Conservation (phyloP, 495 filamentous ascomycete genomes). For the Tuber magnatum region DNA sequence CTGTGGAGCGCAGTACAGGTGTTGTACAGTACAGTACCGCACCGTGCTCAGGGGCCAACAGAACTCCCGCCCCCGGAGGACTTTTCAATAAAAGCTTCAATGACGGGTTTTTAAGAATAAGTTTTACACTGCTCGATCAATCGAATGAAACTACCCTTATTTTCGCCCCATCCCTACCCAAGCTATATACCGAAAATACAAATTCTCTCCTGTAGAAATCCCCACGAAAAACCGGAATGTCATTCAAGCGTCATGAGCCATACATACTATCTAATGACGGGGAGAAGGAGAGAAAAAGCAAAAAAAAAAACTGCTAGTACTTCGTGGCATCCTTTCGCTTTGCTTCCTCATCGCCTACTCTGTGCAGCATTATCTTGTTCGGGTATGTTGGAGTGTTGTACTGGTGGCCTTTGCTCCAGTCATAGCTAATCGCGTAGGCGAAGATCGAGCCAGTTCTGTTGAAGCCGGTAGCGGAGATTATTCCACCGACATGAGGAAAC, state of each 20-base stretch:
- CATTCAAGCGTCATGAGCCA: not conserved
- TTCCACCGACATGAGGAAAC: slow-evolving; percentile 74
- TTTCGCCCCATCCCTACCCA: not conserved
- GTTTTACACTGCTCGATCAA: not conserved
- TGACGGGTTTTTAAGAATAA: not conserved
- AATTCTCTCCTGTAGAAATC: not conserved
- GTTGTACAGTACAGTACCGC: too few relatives aligned
- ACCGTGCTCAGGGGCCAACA: not conserved
- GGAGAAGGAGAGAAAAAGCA: not conserved
- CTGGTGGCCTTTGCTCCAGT: slow-evolving; percentile 86
- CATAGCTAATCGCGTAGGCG: slow-evolving; percentile 85
- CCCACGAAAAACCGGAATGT: not conserved
- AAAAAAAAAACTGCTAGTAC: not conserved
- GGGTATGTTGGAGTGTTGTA: slow-evolving; percentile 60
- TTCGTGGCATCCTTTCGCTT: slow-evolving; percentile 58
- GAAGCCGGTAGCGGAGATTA: slow-evolving; percentile 72
- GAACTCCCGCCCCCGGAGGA: not conserved
- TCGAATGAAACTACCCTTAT: not conserved
- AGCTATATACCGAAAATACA: not conserved
- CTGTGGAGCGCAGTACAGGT: too few relatives aligned
- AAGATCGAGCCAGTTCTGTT: slow-evolving; percentile 71
- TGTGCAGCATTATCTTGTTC: slow-evolving; percentile 84
- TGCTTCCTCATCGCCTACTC: slow-evolving; percentile 66
- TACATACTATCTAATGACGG: not conserved
- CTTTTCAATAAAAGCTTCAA: not conserved